Base-by-base conservation (phyloP, 805 yeast species). In the Barnettozyma pratensis region DNA sequence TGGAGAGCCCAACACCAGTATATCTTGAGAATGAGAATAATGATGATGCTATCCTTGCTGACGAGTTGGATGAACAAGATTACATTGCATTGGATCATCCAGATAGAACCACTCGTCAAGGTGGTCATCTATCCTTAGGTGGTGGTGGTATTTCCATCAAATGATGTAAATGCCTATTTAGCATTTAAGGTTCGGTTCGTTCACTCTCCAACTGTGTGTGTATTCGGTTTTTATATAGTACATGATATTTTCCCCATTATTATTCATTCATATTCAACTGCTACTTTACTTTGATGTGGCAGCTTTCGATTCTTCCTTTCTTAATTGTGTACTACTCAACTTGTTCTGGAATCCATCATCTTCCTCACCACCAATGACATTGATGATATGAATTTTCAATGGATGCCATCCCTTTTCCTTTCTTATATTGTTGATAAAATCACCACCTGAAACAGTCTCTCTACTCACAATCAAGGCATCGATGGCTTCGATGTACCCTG, bases 11-110 rank as follows among this genome's bases (percentile, higher is more conserved):
- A 25, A 65, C 69, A 8, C 72, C 71, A 32, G 39, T 67, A 32
- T 74, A 79, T 49, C 65, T 75, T 41, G 46, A 45, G 10, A 29
- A 35, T 9, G 45, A 47, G 6, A 39, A 35, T 14, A 34, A 37
- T 2, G 81, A 81, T 45, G 81, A 79, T 28, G 54, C 77, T 40
- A 70, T 75, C 5, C 67, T 90, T 14, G 85, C 71, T 61, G 83
- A 82, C 46, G 76, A 75, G 39, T 61, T 83, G 49, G 65, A 70
- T 14, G 69, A 71, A 8, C 71, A 71, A 41, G 83, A 78, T 50
- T 74, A 72, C 32, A 68, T 94, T 45, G 95, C 91, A 29, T 71
- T 94, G 61, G 97, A 94, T 61, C 96, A 88, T 60, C 90, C 94
- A 1, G 97, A 89, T 62, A 78, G 94, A 60, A 71, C 81, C 39